Evolutionary conservation across 2,329 filamentous ascomycete species (phyloP), one percentile per base, ranked within the genome.

Genomic region (Talaromyces pinophilus): DNA sequence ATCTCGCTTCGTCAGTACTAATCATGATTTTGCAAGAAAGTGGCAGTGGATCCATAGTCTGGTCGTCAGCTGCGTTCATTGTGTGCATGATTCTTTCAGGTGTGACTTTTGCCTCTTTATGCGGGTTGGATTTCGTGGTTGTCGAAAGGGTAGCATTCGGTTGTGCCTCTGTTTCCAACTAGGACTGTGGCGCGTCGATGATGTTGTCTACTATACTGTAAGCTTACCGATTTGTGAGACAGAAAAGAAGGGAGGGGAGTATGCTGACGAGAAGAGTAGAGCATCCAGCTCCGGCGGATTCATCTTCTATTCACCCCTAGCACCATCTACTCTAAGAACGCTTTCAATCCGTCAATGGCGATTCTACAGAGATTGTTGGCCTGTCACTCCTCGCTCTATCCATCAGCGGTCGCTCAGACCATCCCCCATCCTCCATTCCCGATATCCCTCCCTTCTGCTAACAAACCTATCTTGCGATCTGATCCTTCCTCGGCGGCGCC

Each of bases 1-100:
- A 78, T 28, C 33, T 63, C 5, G 48, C 48, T 25, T 17, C 61
- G 3, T 63, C 33, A 1, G 33, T 63, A 4, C n/a, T 63, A 17
- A 55, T 42, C 48, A 42, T 22, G 22, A 48, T 19, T 28, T 30
- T 63, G 2, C 61, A 63, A 40, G 61, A 55, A 55, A 46, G 40
- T 35, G 61, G 61, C 17, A 30, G 22, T 19, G 61, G 33, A 19
- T 40, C 30, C 5, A 54, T 42, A 17, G 17, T 15, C 15, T 63
- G 61, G 61, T 35, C 33, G 25, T 30, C 46, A 5, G 61, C 48
- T 42, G 30, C 59, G 3, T 62, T 62, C 10, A 62, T 62, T 35
- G 28, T 50, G 10, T 50, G 59, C 17, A 38, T 62, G 42, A 50
- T 62, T 38, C 42, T 62, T 19, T 42, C 42, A 0, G 42, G 28